These are phyloP conservation scores for Fusarium marasasianum DNA, from an alignment of 2,329 filamentous ascomycete genomes.

Conservation along the genomic window DNA sequence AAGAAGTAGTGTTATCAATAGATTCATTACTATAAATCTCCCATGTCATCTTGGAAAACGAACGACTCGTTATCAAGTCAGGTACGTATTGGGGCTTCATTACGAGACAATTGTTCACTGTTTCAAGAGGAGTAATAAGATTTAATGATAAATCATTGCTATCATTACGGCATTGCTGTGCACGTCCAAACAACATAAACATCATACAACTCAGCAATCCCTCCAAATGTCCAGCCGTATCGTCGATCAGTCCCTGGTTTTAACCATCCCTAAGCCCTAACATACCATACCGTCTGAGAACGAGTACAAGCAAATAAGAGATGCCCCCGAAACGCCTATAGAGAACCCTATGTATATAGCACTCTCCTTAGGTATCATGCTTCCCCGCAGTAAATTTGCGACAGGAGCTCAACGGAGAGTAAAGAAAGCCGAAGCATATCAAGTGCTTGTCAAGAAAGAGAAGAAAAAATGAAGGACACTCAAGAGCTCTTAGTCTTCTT, in stretches of 20 bases:
- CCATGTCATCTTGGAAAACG: not conserved
- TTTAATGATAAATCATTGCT: slow-evolving; percentile 40
- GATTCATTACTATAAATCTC: not conserved
- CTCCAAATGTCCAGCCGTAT: slow-evolving; percentile 19
- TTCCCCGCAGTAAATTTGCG: slow-evolving; percentile 7
- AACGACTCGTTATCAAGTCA: not conserved
- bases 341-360: slow-evolving; percentile 31
- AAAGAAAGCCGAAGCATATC: slow-evolving; percentile 14
- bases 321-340: slow-evolving; percentile 39
- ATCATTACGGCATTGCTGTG: slow-evolving; percentile 44
- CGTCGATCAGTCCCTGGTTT: slow-evolving; percentile 12
- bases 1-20: too few species aligned
- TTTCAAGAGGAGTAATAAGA: not conserved
- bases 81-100: not conserved
- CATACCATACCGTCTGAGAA: slow-evolving; percentile 23
- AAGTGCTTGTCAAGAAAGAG: slow-evolving; percentile 28
- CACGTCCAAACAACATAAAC: slow-evolving; percentile 40
- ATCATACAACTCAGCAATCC: slow-evolving; percentile 28
- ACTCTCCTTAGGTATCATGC: slow-evolving; percentile 41
- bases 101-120: not conserved
- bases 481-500: slow-evolving; percentile 64
- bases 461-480: slow-evolving; percentile 27
- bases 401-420: slow-evolving; percentile 33
- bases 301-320: slow-evolving; percentile 16
- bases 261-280: slow-evolving; percentile 20